A percentile compares a stretch with the other conserved stretches of the same genome.
phyloP scores from a whole-genome alignment of 345 rosid species.

The Eucalyptus cloeziana region DNA sequence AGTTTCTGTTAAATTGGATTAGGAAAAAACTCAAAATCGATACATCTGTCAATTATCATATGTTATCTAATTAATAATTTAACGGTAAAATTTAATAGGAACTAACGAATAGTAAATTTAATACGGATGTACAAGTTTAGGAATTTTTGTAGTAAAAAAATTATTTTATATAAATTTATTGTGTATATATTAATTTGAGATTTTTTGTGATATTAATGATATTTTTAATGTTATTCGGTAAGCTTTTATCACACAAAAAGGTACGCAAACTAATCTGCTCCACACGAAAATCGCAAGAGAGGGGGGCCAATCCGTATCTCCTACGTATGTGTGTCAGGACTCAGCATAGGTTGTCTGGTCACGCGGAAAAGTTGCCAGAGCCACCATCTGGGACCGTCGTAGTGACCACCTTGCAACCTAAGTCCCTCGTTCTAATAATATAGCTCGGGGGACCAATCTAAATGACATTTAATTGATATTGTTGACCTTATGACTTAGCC shows the following conservation, averaged over 20 bases:
- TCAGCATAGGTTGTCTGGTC: neutral
- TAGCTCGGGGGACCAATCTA: neutral
- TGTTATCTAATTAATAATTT: too few species aligned
- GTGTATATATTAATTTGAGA: too few species aligned
- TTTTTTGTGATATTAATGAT: neutral
- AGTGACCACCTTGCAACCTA: neutral
- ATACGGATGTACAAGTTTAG: rapidly evolving
- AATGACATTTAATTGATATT: neutral
- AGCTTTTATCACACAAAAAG: neutral
- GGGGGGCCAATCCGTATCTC: neutral
- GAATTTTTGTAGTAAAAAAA: rapidly evolving
- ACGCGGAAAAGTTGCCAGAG: neutral
- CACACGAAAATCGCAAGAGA: neutral
- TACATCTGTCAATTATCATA: rapidly evolving
- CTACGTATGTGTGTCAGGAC: neutral
- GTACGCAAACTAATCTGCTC: neutral
- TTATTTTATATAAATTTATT: too few species aligned
- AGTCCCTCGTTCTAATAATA: neutral
- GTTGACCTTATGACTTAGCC: neutral
- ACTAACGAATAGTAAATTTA: rapidly evolving
- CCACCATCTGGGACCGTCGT: neutral
- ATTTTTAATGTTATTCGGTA: neutral
- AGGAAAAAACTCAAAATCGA: too few species aligned
- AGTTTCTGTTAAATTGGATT: rapidly evolving
- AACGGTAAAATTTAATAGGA: rapidly evolving